These are phyloP conservation scores for Salix brachista DNA, from an alignment of 345 rosid genomes.

Conservation along the genomic window DNA sequence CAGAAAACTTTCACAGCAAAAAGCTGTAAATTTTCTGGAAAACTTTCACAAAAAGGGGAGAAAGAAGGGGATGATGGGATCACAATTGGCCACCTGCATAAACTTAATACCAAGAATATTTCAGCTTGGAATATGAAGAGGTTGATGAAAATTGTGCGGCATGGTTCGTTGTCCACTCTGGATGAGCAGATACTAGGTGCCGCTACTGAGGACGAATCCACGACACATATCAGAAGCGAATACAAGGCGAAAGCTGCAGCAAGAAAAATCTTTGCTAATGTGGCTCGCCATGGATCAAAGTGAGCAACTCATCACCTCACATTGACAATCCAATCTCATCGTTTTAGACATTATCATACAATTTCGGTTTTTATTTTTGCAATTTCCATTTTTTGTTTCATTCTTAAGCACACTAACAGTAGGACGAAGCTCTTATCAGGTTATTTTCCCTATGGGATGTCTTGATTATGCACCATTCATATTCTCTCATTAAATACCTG, in stretches of 20 bases:
- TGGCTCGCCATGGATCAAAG: conserved; percentile 56
- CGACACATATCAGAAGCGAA: conserved; percentile 62
- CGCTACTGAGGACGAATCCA: conserved; percentile 49
- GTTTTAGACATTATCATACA: background rate
- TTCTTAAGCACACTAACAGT: too few species aligned
- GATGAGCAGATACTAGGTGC: conserved; percentile 61
- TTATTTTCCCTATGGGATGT: too few species aligned
- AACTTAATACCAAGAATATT: conserved; percentile 62
- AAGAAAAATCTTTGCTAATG: conserved; percentile 73
- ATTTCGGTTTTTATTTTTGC: background rate
- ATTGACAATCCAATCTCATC: background rate
- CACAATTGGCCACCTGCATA: conserved; percentile 60
- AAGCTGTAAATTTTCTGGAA: conserved; percentile 37
- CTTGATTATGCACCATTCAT: too few species aligned
- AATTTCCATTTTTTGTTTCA: too few species aligned
- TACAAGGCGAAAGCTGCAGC: conserved; percentile 84
- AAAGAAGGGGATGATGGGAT: conserved; percentile 37
- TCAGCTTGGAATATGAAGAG: conserved; percentile 99
- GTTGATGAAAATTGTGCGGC: conserved; percentile 73
- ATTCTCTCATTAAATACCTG: too few species aligned
- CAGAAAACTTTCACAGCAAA: conserved; percentile 32
- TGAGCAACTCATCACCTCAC: conserved; percentile 11
- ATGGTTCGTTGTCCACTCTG: conserved; percentile 66
- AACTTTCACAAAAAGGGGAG: conserved; percentile 27
- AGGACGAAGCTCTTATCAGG: too few species aligned